Evolutionary conservation across 192 early-diverging fungal genomes (phyloP).

Genomic region (Phycomyces blakesleeanus): DNA sequence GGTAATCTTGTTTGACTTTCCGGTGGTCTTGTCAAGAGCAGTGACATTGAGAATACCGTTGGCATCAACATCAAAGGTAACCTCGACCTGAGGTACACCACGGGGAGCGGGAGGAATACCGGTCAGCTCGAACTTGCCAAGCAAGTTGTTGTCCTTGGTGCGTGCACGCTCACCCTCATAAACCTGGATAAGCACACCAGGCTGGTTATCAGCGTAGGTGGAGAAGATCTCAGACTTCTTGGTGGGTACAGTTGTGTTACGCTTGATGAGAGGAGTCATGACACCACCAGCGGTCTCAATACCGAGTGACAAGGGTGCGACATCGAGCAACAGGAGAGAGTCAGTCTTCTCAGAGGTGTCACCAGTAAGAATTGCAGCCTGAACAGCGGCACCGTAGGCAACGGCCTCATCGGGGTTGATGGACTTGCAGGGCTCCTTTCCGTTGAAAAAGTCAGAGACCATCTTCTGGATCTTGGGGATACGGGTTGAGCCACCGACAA

Average conservation of each 20-base stretch:
- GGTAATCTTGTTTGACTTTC: constrained; percentile 95
- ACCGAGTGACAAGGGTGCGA: constrained; percentile 94
- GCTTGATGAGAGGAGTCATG: constrained; percentile 91
- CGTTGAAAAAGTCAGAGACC: constrained; percentile 95
- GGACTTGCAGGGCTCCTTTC: constrained; percentile 93
- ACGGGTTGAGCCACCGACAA: constrained; percentile 98
- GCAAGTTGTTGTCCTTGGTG: constrained; percentile 98
- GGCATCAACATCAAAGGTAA: constrained; percentile 95
- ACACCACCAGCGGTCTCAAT: constrained; percentile 98
- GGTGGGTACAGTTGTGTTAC: constrained; percentile 98
- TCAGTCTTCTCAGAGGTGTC: constrained; percentile 94
- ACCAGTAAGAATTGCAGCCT: constrained; percentile 94
- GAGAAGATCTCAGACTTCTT: constrained; percentile 99
- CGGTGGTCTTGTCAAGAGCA: constrained; percentile 93
- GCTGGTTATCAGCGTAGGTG: constrained; percentile 97
- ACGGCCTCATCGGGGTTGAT: constrained; percentile 99
- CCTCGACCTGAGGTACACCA: constrained; percentile 96
- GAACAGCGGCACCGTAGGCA: constrained; percentile 94
- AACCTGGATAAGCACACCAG: constrained; percentile 94
- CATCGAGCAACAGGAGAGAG: constrained; percentile 90
- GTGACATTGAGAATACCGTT: constrained; percentile 98
- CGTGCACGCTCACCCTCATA: constrained; percentile 97
- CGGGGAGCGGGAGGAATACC: constrained; percentile 97
- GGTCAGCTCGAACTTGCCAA: constrained; percentile 98
- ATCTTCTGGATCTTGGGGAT: constrained; percentile 99